Conservation (phyloP, 257 asterid species). For the Plantago elongata region DNA sequence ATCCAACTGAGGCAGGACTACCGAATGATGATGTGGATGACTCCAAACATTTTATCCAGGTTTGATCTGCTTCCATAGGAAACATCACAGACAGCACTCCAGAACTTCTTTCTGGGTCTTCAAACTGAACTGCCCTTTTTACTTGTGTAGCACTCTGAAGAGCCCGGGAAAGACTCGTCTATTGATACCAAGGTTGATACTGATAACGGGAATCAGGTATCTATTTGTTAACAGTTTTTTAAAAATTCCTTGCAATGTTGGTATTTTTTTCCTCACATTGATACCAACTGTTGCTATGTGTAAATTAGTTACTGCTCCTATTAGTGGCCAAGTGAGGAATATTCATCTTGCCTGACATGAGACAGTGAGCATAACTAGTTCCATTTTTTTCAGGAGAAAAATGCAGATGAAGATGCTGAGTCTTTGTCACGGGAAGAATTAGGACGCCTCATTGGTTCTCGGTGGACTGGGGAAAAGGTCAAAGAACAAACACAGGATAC, state of each 20-base stretch:
- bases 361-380: too few relatives aligned
- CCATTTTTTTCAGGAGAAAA: constrained; percentile 46
- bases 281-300: constrained; percentile 1
- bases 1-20: constrained; percentile 27
- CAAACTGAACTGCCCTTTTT: constrained; percentile 13
- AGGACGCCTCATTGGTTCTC: constrained; percentile 87
- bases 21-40: constrained; percentile 32
- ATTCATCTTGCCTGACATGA: too few relatives aligned
- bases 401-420: constrained; percentile 39
- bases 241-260: not conserved
- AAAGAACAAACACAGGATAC: constrained; percentile 40
- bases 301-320: too few relatives aligned
- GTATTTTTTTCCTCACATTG: constrained; percentile 1
- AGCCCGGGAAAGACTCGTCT: constrained; percentile 28
- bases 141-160: constrained; percentile 35
- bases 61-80: constrained; percentile 26
- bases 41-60: constrained; percentile 41
- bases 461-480: constrained; percentile 83
- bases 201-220: constrained; percentile 49
- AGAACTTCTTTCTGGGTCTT: constrained; percentile 4
- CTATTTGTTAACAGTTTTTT: constrained; percentile 13
- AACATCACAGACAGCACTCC: not conserved
- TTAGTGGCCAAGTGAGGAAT: too few relatives aligned
- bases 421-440: constrained; percentile 89
- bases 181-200: constrained; percentile 30